phyloP scores from a whole-genome alignment of 2,329 filamentous ascomycete genomes.

The Thelonectria rubi region DNA sequence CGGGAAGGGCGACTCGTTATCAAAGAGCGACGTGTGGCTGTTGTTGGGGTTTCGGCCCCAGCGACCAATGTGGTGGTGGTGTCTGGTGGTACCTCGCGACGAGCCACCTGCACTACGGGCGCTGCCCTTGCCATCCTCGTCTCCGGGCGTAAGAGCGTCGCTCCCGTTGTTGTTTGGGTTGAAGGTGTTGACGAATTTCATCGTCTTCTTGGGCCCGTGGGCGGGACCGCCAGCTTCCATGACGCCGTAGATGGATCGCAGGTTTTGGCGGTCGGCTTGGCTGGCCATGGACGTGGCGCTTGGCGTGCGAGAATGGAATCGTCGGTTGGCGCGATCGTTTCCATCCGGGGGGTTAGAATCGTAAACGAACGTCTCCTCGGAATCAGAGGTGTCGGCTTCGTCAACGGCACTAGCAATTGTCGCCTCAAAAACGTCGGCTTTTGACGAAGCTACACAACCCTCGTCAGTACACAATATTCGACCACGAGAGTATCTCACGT shows the following conservation, averaged over 20 bases:
- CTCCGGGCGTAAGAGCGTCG: slow-evolving; percentile 63
- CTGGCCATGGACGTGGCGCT: slow-evolving; percentile 87
- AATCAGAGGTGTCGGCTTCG: slow-evolving; percentile 95
- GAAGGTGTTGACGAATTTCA: slow-evolving; percentile 93
- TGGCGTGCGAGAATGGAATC: slow-evolving; percentile 93
- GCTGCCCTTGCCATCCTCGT: slow-evolving; percentile 73
- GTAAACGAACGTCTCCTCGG: slow-evolving; percentile 98
- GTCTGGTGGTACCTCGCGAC: slow-evolving; percentile 72
- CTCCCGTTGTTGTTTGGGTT: slow-evolving; percentile 61
- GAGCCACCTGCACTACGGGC: slow-evolving; percentile 69
- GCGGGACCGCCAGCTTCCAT: slow-evolving; percentile 65
- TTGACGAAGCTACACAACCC: slow-evolving; percentile 57
- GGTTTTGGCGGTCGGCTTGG: slow-evolving; percentile 68
- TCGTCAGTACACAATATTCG: slow-evolving; percentile 22
- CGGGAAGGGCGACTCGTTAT: slow-evolving; percentile 81
- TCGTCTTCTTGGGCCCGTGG: slow-evolving; percentile 76
- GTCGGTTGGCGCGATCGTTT: slow-evolving; percentile 66
- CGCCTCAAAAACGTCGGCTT: slow-evolving; percentile 97
- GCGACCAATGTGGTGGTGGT: slow-evolving; percentile 78
- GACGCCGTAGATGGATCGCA: slow-evolving; percentile 72
- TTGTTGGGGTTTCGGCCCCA: slow-evolving; percentile 77
- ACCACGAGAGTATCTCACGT: slow-evolving; percentile 30
- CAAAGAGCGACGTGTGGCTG: slow-evolving; percentile 75
- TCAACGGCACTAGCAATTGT: slow-evolving; percentile 96
- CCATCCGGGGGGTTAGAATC: slow-evolving; percentile 90